Evolutionary conservation across 2,329 filamentous ascomycete species (phyloP), one percentile per base, ranked within the genome.

Genomic region (Magnaporthiopsis poae): DNA sequence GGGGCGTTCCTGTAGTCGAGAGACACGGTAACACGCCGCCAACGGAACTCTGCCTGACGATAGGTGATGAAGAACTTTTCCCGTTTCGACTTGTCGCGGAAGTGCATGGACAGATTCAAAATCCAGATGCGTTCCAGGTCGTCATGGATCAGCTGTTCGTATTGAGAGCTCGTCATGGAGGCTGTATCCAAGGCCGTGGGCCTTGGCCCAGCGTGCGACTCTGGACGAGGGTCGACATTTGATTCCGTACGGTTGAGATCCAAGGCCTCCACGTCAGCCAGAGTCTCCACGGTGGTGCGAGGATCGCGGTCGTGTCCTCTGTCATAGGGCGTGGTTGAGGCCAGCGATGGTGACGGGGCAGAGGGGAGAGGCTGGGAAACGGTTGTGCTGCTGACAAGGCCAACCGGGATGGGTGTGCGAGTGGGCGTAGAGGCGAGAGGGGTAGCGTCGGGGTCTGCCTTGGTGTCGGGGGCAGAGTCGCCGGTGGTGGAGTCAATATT

Each of bases 1-100:
- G 89, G 88, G 5, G 92, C 89, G 73, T 90, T 81, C 68, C 92
- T 88, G 77, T 98, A 99, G 78, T 99, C 95, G 71, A 96, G 86
- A 0, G 95, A 97, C 36, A 99, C 88, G 2, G 95, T 98, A 64
- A 99, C 90, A 64, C 94, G 85, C 66, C 92, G 87, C 91, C 93
- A 96, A 68, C 86, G 81, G 69, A 86, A 89, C 5, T 91, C 88
- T 63, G 85, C 84, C 75, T 96, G 90, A 63, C 92, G 91, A 75
- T 91, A 99, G 0, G 95, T 98, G 69, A 99, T 88, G 76, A 98
- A 99, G 80, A 98, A 98, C 76, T 99, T 99, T 77, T 99, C 95
- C 61, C 94, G 86, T 72, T 91, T 90, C 15, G 93, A 96, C 72
- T 90, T 89, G 78, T 99, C 95, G 68, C 93, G 87, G 76, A 97